phyloP scores from a whole-genome alignment of 164 flowering plant species.

The Dillenia suffruticosa region DNA sequence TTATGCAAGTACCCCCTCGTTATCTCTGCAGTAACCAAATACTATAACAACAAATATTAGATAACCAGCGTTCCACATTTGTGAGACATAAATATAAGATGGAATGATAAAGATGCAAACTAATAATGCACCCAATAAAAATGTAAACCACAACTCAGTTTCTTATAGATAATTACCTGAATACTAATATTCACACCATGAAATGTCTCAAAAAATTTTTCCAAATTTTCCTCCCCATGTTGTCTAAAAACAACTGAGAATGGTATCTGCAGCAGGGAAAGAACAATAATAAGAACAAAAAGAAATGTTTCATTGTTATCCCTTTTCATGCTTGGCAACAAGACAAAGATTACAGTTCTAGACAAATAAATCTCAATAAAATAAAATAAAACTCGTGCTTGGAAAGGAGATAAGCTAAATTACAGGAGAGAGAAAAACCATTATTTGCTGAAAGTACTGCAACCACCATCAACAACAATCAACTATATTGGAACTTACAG shows the following conservation, averaged over 20 bases:
- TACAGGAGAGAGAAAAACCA: no score
- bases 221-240: slow-evolving; percentile 39
- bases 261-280: slow-evolving; percentile 61
- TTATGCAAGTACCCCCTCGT: slow-evolving; percentile 81
- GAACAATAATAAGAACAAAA: background rate
- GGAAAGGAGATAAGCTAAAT: no score
- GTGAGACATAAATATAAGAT: background rate
- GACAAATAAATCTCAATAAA: no score
- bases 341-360: no score
- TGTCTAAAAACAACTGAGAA: slow-evolving; percentile 53
- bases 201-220: slow-evolving; percentile 81
- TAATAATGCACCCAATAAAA: background rate
- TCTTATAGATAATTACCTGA: slow-evolving; percentile 44
- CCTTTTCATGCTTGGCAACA: no score
- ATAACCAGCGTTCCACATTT: slow-evolving; percentile 6
- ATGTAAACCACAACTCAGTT: background rate
- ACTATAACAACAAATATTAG: slow-evolving; percentile 46
- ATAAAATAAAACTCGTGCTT: no score
- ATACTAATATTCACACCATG: slow-evolving; percentile 84
- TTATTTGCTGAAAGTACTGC: no score
- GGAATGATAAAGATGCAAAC: slow-evolving; percentile 1
- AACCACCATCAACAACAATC: no score
- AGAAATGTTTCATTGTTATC: background rate
- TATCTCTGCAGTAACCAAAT: slow-evolving; percentile 78
- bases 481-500: background rate